Conservation (phyloP, 148 eudicot genomes). For the Mesembryanthemum crystallinum region DNA sequence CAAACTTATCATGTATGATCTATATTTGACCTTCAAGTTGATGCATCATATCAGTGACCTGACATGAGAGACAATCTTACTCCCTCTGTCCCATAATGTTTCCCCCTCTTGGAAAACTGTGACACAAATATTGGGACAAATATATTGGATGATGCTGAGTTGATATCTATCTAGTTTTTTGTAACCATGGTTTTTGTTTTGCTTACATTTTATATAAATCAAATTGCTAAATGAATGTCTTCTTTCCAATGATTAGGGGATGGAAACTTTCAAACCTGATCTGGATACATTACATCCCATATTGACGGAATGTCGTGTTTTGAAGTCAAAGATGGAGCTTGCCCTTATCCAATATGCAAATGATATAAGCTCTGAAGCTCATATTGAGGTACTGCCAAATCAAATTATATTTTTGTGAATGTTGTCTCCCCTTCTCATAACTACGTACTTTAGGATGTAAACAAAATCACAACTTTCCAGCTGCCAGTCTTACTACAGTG, state of each 20-base stretch:
- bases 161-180: not conserved
- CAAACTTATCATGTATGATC: not conserved
- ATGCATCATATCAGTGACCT: not conserved
- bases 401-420: not conserved
- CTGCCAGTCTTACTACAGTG: not conserved
- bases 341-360: conserved; percentile 83
- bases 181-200: not conserved
- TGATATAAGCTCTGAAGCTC: conserved; percentile 98
- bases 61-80: not conserved
- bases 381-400: conserved; percentile 64
- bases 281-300: conserved; percentile 77
- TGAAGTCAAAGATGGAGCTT: conserved; percentile 81
- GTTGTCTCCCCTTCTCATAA: not conserved
- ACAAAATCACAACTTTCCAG: not conserved
- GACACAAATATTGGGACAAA: too few relatives aligned
- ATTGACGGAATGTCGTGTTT: conserved; percentile 88
- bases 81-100: too few relatives aligned
- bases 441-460: not conserved
- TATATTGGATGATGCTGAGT: too few relatives aligned
- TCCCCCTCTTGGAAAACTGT: too few relatives aligned
- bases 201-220: not conserved
- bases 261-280: conserved; percentile 71
- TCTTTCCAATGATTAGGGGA: conserved; percentile 50
- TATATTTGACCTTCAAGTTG: not conserved
- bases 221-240: conserved; percentile 11